phyloP scores from a whole-genome alignment of 495 filamentous ascomycete species.

The Coniosporium apollinis region DNA sequence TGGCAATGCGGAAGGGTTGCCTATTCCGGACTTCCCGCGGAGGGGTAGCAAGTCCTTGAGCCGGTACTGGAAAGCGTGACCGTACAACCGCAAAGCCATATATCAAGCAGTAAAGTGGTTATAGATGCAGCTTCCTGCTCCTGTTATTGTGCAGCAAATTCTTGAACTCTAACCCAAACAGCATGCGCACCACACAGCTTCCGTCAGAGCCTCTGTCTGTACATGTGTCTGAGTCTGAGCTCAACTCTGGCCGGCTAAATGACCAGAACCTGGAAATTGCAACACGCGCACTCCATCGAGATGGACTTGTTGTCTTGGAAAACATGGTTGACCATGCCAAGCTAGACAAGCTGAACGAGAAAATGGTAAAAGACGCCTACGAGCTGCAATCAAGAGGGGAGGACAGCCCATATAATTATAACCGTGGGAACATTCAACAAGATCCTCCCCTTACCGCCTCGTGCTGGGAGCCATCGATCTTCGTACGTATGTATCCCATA shows the following conservation, averaged over 20 bases:
- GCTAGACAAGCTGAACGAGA: constrained; percentile 7
- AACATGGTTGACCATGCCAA: constrained; percentile 6
- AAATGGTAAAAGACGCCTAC: constrained; percentile 6
- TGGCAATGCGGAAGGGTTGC: too few species aligned
- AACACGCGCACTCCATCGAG: constrained; percentile 4
- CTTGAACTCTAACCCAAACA: not conserved
- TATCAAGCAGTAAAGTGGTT: too few species aligned
- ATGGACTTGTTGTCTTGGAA: constrained; percentile 10
- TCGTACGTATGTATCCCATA: constrained; percentile 16
- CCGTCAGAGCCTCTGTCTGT: not conserved
- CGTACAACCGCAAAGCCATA: too few species aligned
- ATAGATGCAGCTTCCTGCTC: too few species aligned
- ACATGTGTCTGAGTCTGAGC: not conserved
- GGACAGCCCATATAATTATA: constrained; percentile 2
- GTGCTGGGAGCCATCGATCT: constrained; percentile 28
- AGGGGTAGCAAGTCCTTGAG: too few species aligned
- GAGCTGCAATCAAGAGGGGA: constrained; percentile 5
- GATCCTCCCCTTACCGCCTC: constrained; percentile 9
- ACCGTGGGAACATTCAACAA: constrained; percentile 7
- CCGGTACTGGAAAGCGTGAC: too few species aligned
- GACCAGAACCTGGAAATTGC: constrained; percentile 2
- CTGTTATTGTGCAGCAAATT: too few species aligned
- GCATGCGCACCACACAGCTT: not conserved
- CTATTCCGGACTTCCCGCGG: too few species aligned
- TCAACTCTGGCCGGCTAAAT: not conserved